Percentiles rank a stretch among this genome's conserved stretches.
phyloP scores from a whole-genome alignment of 2,329 filamentous ascomycete species.

The Fusarium continuum region DNA sequence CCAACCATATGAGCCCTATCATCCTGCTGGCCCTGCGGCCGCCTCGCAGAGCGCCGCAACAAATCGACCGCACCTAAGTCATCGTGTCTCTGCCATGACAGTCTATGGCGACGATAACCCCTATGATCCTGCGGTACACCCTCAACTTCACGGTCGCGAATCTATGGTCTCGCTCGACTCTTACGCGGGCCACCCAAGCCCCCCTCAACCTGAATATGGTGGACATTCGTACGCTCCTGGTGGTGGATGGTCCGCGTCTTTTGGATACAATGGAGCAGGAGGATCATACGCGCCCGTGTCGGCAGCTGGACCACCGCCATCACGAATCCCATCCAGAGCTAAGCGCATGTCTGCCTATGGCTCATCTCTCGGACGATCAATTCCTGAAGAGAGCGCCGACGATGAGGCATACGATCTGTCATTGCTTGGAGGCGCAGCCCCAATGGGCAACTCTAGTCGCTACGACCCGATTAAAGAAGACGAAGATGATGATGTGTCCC shows the following conservation, averaged over 20 bases:
- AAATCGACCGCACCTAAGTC: slow-evolving; percentile 40
- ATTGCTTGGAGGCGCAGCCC: slow-evolving; percentile 53
- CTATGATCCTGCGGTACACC: slow-evolving; percentile 39
- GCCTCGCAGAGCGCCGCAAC: slow-evolving; percentile 14
- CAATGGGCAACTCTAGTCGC: slow-evolving; percentile 49
- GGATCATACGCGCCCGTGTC: slow-evolving; percentile 45
- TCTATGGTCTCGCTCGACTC: slow-evolving; percentile 55
- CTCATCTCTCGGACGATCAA: slow-evolving; percentile 38
- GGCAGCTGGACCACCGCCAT: slow-evolving; percentile 25
- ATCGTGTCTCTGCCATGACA: slow-evolving; percentile 49
- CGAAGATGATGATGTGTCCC: slow-evolving; percentile 46
- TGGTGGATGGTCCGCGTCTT: slow-evolving; percentile 43
- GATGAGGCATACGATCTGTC: slow-evolving; percentile 57
- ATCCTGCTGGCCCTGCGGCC: slow-evolving; percentile 4
- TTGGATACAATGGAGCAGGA: slow-evolving; percentile 42
- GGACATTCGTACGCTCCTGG: slow-evolving; percentile 35
- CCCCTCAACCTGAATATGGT: slow-evolving; percentile 24
- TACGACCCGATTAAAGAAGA: slow-evolving; percentile 45
- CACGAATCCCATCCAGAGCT: slow-evolving; percentile 38
- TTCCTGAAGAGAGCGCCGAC: slow-evolving; percentile 48
- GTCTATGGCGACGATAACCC: slow-evolving; percentile 44
- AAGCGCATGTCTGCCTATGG: slow-evolving; percentile 41
- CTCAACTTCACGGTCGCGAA: slow-evolving; percentile 47
- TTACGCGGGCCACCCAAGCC: slow-evolving; percentile 32
- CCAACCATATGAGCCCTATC: slow-evolving; percentile 31